Evolutionary conservation across 1,139 yeast genomes (phyloP), one percentile per base, ranked within the genome.

Genomic region (Nakaseomyces nivariensis): DNA sequence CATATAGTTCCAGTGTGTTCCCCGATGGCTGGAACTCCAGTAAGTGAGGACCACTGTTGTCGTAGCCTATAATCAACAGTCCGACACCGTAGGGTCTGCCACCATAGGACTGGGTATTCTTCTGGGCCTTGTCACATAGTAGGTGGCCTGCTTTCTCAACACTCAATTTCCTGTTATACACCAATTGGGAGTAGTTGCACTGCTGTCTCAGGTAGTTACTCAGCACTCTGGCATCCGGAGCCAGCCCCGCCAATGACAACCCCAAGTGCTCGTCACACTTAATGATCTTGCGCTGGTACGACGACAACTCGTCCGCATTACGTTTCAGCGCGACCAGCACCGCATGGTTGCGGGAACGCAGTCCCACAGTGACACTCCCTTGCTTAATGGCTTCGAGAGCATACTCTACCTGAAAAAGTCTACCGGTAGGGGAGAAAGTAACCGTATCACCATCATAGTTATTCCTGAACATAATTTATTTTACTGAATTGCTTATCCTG

Each of bases 81-180:
- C 98, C 99, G 24, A 92, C 98, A 56, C 99, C 99, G 66, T 92
- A 92, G 11, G 98, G 98, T 67, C 98, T 82, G 13, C 94, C 84
- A 9, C 97, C 98, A 62, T 92, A 89, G 53, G 88, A 82, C 71
- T 92, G 98, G 45, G 99, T 92, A 70, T 92, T 92, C 59, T 81
- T 83, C 71, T 92, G 99, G 0, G 99, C 98, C 72, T 92, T 92
- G 69, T 90, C 97, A 37, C 97, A 96, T 63, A 92, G 80, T 50
- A 90, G 73, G 59, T 80, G 75, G 13, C 88, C 96, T 1, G 97
- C 96, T 58, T 84, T 82, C 49, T 85, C 80, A 26, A 92, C 81
- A 57, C 87, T 84, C 56, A 94, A 73, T n/a, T 96, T 92, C 61
- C 96, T 79, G 69, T 88, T 85, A 71, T 79, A 92, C 42, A 90